Evolutionary conservation across 345 rosid species (phyloP), one percentile per base, ranked within the genome.

Genomic region (Boechera retrofracta): DNA sequence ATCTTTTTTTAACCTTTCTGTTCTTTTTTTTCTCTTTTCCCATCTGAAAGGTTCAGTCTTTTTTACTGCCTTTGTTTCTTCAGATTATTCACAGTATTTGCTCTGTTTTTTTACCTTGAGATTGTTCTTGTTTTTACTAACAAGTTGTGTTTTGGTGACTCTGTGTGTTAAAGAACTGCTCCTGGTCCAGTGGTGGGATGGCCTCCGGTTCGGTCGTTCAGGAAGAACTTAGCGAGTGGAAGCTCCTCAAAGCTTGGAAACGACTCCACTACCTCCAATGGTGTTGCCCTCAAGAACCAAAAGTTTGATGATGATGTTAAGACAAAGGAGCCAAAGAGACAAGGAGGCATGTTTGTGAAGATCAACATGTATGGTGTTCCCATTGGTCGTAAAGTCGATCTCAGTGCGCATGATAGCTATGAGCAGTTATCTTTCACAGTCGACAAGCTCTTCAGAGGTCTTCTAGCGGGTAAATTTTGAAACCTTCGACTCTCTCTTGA

Each of bases 331-430:
- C 49, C 42, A 26, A 69, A 49, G 57, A 75, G 45, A 44, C 70
- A 91, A 82, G 77, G 57, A 83, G 87, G 92, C 42, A 64, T 85
- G 75, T 91, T 93, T 67, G 96, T 93, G 70, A 96, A 96, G 87
- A 93, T 96, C 77, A 96, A 96, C 47, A 96, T 96, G 99, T 91
- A 93, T 64, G 99, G 98, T 55, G 90, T 96, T 64, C 96, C 98
- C 2, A 96, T 96, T 44, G 99, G 99, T 69, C 92, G 99, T 75
- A 96, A 96, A 86, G 96, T 96, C 4, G 94, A 96, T 74, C 99
- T 96, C 64, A 87, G 74, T 77, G 88, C 93, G 12, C 85, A 85
- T 69, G 85, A 84, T 70, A 89, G 93, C 88, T 96, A 96, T 69
- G 93, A 86, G 15, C 88, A 91, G 67, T 85, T 96, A 21, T 88